Evolutionary conservation across 2,329 filamentous ascomycete genomes (phyloP), one percentile per base, ranked within the genome.

Genomic region (Botrytis fragariae): DNA sequence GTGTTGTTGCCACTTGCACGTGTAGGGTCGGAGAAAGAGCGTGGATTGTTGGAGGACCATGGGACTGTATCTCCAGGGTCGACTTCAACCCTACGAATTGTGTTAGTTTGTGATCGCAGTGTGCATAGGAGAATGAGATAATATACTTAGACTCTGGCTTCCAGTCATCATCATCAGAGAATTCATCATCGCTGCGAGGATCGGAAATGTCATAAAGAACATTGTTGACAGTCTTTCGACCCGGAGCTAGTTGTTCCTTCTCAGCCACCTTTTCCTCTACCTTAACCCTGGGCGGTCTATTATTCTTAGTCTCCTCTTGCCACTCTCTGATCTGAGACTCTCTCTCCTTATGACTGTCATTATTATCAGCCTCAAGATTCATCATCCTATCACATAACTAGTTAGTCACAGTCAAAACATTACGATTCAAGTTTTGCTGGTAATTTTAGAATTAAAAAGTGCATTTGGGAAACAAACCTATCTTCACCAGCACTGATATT

Each of bases 71-170:
- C 18, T 12, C 12, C 48, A 2, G 48, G 37, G 18, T 68, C 45
- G 12, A 32, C 9, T 16, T 42, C 22, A 5, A 42, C 12, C 29
- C 65, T 68, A 9, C 22, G 6, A 3, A 4, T 44, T 12, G 6
- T 25, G 48, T 68, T 44, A 68, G 65, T 32, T 22, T 25, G 0
- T 57, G 25, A 9, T 16, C 29, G 6, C 22, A 0, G 10, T 25
- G 2, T 25, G 1, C 0, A 25, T 4, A 25, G 2, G n/a, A 18
- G 39, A 29, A 32, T n/a, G 7, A 12, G 44, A 22, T 1, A 1
- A 29, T 10, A 3, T 57, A 68, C 65, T 68, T 42, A 3, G 37
- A 6, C 2, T 57, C 37, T 9, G 9, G 16, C 35, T 20, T 25
- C 35, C 32, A 42, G 6, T 57, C n/a, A 29, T 32, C 48, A 32